Percentiles rank a stretch among this genome's conserved stretches.
phyloP scores from a whole-genome alignment of 2,329 filamentous ascomycete species.

The Sphaceloma murrayae region DNA sequence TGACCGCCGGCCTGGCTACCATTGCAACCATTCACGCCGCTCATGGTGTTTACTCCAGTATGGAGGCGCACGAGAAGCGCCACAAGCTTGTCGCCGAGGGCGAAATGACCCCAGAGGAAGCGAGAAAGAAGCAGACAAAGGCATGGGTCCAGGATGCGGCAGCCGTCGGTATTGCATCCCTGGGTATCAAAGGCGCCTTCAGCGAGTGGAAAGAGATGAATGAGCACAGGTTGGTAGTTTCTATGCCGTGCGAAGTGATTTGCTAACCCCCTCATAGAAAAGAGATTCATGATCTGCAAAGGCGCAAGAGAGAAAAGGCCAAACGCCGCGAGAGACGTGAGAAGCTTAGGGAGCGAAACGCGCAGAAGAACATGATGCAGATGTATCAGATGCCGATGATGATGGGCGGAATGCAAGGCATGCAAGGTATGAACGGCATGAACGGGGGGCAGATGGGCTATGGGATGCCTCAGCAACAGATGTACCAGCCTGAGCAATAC shows the following conservation, averaged over 20 bases:
- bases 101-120: constrained; percentile 53
- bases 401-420: constrained; percentile 5
- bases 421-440: constrained; percentile 15
- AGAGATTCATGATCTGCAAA: constrained; percentile 44
- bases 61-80: constrained; percentile 54
- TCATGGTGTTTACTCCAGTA: constrained; percentile 53
- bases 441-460: constrained; percentile 24
- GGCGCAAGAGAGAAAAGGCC: constrained; percentile 31
- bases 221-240: constrained; percentile 41
- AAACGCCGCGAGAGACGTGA: constrained; percentile 36
- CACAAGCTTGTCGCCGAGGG: constrained; percentile 52
- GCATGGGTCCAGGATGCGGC: constrained; percentile 55
- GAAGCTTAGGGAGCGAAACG: constrained; percentile 37
- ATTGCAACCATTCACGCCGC: constrained; percentile 61
- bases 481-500: constrained; percentile 11
- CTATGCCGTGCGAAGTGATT: neutral
- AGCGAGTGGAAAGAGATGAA: constrained; percentile 60
- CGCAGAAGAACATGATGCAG: constrained; percentile 31
- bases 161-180: constrained; percentile 56
- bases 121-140: constrained; percentile 53
- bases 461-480: constrained; percentile 27
- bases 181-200: constrained; percentile 58
- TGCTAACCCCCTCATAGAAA: constrained; percentile 22
- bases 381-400: constrained; percentile 17
- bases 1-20: constrained; percentile 57